phyloP scores from a whole-genome alignment of 345 rosid species.

The Bruguiera parviflora region DNA sequence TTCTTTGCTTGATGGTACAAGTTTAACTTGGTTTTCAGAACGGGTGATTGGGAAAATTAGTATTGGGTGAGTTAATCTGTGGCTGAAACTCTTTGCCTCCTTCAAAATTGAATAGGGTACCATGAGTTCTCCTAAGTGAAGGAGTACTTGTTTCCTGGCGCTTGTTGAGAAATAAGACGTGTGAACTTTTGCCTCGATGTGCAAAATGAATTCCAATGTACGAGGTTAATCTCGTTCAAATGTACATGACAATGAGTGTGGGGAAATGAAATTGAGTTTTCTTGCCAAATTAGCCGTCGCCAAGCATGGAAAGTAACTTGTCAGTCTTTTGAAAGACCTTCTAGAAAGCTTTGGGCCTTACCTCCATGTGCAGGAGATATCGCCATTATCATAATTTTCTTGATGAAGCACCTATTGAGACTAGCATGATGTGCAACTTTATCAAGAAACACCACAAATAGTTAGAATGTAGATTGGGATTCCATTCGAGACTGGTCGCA shows the following conservation, averaged over 20 bases:
- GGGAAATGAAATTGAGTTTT: neutral
- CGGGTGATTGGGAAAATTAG: no score
- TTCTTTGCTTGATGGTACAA: no score
- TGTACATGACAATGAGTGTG: neutral
- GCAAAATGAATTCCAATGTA: no score
- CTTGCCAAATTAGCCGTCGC: neutral
- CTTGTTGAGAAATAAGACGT: no score
- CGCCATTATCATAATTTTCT: neutral
- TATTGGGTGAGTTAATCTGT: no score
- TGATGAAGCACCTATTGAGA: no score
- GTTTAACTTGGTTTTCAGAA: no score
- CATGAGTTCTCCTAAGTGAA: no score
- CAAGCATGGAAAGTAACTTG: neutral
- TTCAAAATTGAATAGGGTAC: neutral
- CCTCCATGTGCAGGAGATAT: neutral
- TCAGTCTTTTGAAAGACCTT: neutral
- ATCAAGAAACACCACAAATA: no score
- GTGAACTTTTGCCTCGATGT: no score
- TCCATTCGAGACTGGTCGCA: constrained; percentile 6
- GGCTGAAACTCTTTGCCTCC: neutral
- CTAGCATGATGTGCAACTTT: no score
- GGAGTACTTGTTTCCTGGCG: no score
- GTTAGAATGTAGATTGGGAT: neutral
- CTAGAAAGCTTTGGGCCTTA: neutral
- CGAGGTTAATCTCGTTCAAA: neutral